phyloP scores from a whole-genome alignment of 345 rosid species.

The Linum trigynum region DNA sequence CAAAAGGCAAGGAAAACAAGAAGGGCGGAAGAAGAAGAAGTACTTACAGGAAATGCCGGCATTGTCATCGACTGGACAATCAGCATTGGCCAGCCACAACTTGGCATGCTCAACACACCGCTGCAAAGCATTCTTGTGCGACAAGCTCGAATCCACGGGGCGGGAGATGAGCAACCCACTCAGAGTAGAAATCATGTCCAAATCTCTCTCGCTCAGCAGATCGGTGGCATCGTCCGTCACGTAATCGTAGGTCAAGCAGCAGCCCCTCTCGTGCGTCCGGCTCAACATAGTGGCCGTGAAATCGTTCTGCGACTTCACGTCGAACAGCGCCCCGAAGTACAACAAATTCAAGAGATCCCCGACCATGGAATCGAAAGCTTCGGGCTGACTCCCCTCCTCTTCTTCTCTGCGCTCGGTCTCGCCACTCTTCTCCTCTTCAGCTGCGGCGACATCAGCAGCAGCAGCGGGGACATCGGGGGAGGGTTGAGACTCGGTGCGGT shows the following conservation, averaged over 20 bases:
- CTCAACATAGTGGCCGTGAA: conserved; percentile 68
- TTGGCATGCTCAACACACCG: conserved; percentile 65
- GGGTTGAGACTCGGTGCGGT: background rate
- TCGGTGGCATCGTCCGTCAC: conserved; percentile 93
- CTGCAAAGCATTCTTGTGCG: conserved; percentile 75
- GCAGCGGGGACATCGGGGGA: too few relatives aligned
- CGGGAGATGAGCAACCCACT: conserved; percentile 62
- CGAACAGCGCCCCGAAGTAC: conserved; percentile 75
- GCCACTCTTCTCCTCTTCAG: background rate
- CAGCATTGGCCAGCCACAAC: conserved; percentile 64
- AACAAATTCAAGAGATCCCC: conserved; percentile 70
- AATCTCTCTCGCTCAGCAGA: conserved; percentile 69
- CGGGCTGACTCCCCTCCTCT: background rate
- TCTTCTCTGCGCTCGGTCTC: background rate
- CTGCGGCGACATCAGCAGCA: too few relatives aligned
- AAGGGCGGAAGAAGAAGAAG: background rate
- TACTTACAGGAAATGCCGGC: conserved; percentile 50
- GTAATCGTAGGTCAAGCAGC: conserved; percentile 81
- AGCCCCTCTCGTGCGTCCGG: conserved; percentile 77
- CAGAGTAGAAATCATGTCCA: conserved; percentile 62
- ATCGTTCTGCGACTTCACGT: conserved; percentile 72
- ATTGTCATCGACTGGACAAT: conserved; percentile 46
- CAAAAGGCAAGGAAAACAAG: background rate
- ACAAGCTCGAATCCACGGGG: conserved; percentile 59
- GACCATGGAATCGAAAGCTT: conserved; percentile 10